phyloP scores from a whole-genome alignment of 75 land plant species.

The Picea glauca region DNA sequence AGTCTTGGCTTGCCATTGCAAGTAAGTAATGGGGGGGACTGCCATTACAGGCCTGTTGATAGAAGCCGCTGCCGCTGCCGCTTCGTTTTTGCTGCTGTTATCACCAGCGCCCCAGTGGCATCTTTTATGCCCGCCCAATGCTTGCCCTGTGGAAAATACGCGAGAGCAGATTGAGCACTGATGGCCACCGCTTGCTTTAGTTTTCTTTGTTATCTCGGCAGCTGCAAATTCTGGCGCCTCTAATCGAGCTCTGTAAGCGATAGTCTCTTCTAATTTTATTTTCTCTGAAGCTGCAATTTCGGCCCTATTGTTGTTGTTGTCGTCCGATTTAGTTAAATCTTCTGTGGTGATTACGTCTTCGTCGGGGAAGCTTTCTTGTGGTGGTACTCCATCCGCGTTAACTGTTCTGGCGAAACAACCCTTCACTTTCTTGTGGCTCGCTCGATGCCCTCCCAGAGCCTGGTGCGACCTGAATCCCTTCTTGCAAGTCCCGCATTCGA shows the following conservation, averaged over 20 bases:
- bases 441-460: slow-evolving; percentile 18
- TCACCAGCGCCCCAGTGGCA: slow-evolving; percentile 40
- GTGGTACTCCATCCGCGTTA: no score
- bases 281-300: neutral
- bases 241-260: no score
- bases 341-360: neutral
- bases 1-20: neutral
- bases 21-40: no score
- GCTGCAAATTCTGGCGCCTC: no score
- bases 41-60: no score
- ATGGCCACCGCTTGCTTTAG: slow-evolving; percentile 23
- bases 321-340: slow-evolving; percentile 1
- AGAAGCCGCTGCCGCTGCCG: no score
- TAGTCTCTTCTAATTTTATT: neutral
- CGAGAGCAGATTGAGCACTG: slow-evolving; percentile 41
- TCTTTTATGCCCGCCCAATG: slow-evolving; percentile 60
- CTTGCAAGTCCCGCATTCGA: slow-evolving; percentile 18
- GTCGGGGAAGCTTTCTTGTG: neutral
- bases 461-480: slow-evolving; percentile 16
- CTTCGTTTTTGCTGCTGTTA: neutral
- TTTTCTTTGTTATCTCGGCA: neutral
- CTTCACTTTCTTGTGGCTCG: slow-evolving; percentile 16
- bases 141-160: slow-evolving; percentile 49
- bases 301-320: neutral
- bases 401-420: slow-evolving; percentile 16